Evolutionary conservation across 148 eudicot genomes (phyloP).

Genomic region (Cornus florida): DNA sequence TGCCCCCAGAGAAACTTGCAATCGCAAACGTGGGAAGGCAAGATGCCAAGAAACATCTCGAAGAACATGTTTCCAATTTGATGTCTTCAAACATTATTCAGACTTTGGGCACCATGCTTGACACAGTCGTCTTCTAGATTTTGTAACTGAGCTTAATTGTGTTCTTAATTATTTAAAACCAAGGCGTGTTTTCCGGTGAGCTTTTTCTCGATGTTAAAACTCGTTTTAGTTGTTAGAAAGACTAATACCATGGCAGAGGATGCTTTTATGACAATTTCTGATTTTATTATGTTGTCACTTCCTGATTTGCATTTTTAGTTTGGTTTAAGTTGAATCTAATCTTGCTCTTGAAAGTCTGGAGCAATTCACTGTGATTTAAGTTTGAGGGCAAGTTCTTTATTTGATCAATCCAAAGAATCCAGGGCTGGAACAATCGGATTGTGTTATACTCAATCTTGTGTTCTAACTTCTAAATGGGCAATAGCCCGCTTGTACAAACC

Average conservation of each 20-base stretch:
- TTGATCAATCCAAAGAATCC: too few species aligned
- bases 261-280: too few species aligned
- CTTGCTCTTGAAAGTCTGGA: too few species aligned
- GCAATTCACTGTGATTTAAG: too few species aligned
- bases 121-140: constrained; percentile 83
- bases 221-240: not conserved
- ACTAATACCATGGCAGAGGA: not conserved
- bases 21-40: constrained; percentile 96
- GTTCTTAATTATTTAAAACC: not conserved
- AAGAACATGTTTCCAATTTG: constrained; percentile 91
- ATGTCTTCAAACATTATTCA: constrained; percentile 95
- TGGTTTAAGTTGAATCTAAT: too few species aligned
- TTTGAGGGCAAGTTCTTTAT: too few species aligned
- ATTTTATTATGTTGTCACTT: too few species aligned
- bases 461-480: too few species aligned
- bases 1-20: constrained; percentile 90
- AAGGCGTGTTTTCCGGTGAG: not conserved
- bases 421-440: too few species aligned
- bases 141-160: not conserved
- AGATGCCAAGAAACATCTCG: constrained; percentile 97
- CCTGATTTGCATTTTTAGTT: too few species aligned
- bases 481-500: too few species aligned
- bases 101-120: constrained; percentile 89
- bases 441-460: too few species aligned
- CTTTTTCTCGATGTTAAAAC: not conserved